Percentiles rank a stretch among this genome's conserved stretches.
Evolutionary conservation across 208 protist genomes (phyloP).

Genomic region (Acanthamoeba lugdunensis): DNA sequence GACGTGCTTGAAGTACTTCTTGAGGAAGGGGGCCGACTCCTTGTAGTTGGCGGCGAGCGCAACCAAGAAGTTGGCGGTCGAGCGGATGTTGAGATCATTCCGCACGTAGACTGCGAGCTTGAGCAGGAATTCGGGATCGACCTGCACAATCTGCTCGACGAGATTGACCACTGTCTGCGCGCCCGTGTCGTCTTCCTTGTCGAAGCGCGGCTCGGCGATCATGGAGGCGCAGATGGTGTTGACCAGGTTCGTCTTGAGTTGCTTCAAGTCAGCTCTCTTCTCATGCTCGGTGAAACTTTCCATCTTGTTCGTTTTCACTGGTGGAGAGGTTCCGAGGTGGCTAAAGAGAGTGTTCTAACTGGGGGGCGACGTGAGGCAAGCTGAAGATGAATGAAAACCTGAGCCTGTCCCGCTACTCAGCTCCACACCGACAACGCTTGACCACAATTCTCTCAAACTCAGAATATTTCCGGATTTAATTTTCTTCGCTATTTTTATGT

Average conservation of each 20-base stretch:
- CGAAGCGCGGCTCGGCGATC: conserved; percentile 66
- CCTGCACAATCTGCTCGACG: conserved; percentile 44
- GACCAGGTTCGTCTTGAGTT: conserved; percentile 61
- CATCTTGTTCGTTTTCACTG: not conserved
- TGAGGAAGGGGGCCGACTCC: conserved; percentile 90
- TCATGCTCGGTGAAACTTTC: conserved; percentile 2
- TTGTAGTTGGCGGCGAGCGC: conserved; percentile 89
- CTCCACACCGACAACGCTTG: not conserved
- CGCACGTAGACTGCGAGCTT: conserved; percentile 72
- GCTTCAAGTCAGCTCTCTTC: conserved; percentile 38
- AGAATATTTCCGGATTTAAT: not conserved
- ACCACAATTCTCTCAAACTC: not conserved
- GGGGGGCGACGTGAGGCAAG: not conserved
- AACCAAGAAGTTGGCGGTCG: conserved; percentile 92
- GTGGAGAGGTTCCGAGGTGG: conserved; percentile 16
- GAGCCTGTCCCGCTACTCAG: not conserved
- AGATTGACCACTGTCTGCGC: conserved; percentile 15
- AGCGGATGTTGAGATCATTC: conserved; percentile 91
- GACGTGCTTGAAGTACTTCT: conserved; percentile 89
- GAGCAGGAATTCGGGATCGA: conserved; percentile 73
- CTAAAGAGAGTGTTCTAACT: not conserved
- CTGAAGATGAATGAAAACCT: not conserved
- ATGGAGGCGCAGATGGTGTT: conserved; percentile 63
- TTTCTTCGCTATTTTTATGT: not conserved
- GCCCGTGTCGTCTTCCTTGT: not conserved